Evolutionary conservation across 805 yeast species (phyloP), one percentile per base, ranked within the genome.

Genomic region (Saturnispora galanensis): DNA sequence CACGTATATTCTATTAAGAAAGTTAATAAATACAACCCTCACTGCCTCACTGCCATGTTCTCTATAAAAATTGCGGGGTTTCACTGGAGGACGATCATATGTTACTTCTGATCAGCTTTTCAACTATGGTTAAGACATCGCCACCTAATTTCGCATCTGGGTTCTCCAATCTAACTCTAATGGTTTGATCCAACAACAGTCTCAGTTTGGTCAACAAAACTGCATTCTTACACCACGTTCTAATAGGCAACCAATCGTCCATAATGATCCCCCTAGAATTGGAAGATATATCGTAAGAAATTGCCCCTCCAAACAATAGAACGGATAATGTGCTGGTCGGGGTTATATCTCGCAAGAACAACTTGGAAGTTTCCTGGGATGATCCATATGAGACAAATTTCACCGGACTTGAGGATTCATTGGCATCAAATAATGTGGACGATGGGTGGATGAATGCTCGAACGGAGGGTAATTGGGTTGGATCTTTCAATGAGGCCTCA

Each of bases 211-310:
- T 83, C 29, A 89, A 72, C 39, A 90, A 65, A 2, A 90, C 95
- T 1, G 89, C 97, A 55, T 89, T 86, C 52, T 93, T 84, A 51
- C 95, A 83, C 97, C 97, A 90, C 1, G 96, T 86, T 49, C 85
- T 71, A 10, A 90, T 71, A 0, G 96, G 94, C 31, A 86, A 63
- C 97, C 97, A 89, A n/a, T 73, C 72, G 52, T 86, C 96, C 45
- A 90, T 65, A 8, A 87, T 78, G 31, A 93, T 75, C 17, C 97
- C 97, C 0, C 96, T 94, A 0, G 88, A 74, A 4, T 79, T 71
- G 7, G 63, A 56, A 10, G 67, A 58, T 40, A 79, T 52, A 52
- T 83, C 85, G 57, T 79, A 82, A 34, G 68, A 61, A 15, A 84
- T 71, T 1, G 74, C 73, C 5, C 94, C 93, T 9, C 96, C 95